Evolutionary conservation across 306 rosid species (phyloP).

Genomic region (Adenanthera pavonina): DNA sequence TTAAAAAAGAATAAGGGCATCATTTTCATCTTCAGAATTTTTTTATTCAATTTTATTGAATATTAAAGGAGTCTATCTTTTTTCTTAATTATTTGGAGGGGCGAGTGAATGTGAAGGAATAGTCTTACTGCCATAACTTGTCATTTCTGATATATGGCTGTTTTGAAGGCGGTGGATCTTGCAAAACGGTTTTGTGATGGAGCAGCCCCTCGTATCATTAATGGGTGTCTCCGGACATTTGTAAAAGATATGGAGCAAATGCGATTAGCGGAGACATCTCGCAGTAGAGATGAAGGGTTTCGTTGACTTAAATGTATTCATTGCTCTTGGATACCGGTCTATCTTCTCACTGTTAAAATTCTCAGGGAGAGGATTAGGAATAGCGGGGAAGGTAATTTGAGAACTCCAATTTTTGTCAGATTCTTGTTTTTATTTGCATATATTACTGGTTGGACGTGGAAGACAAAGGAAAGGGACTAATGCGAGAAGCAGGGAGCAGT

Average conservation of each 20-base stretch:
- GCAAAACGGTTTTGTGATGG: conserved; percentile 97
- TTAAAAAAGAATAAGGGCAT: no score
- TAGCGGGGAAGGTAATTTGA: conserved; percentile 9
- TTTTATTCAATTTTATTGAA: no score
- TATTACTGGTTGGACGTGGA: neutral
- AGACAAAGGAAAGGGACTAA: neutral
- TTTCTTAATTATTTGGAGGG: neutral
- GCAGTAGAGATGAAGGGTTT: neutral
- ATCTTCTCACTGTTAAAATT: conserved; percentile 25
- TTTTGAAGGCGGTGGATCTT: conserved; percentile 88
- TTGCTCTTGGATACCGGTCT: conserved; percentile 3
- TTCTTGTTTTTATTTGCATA: neutral
- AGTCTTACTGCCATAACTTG: neutral
- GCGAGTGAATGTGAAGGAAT: neutral
- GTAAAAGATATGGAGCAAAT: conserved; percentile 51
- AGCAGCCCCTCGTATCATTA: conserved; percentile 86
- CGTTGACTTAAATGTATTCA: neutral
- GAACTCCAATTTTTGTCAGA: neutral
- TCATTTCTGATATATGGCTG: conserved; percentile 17
- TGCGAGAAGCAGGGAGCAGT: neutral
- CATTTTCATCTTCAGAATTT: no score
- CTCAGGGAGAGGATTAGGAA: neutral
- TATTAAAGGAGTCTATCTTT: no score
- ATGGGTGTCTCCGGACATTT: conserved; percentile 90
- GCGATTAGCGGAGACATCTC: conserved; percentile 1